These are phyloP conservation scores for Microsporum audouinii DNA, from an alignment of 2,329 filamentous ascomycete genomes.

Conservation along the genomic window DNA sequence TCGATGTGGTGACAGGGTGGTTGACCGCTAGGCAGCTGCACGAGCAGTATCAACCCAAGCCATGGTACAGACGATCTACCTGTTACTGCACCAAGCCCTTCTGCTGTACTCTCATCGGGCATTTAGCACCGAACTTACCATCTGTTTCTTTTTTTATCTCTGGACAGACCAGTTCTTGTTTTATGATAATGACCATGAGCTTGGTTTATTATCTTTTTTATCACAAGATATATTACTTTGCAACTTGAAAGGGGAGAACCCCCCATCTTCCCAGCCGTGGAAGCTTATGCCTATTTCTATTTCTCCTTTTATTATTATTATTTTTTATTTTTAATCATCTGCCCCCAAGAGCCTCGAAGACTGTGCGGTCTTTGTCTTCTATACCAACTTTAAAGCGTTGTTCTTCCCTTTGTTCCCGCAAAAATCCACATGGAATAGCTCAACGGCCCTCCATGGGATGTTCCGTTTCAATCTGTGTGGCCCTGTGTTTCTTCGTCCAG, in stretches of 20 bases:
- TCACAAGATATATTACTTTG: neutral
- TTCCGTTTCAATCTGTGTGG: neutral
- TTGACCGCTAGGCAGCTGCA: neutral
- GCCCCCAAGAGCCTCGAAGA: neutral
- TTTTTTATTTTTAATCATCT: neutral
- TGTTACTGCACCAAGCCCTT: neutral
- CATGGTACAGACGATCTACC: neutral
- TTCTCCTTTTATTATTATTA: neutral
- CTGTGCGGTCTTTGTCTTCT: constrained; percentile 4
- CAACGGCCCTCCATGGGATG: neutral
- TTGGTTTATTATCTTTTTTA: neutral
- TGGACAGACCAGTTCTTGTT: neutral
- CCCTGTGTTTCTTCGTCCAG: neutral
- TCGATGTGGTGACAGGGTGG: neutral
- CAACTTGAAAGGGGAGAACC: neutral
- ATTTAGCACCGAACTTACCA: neutral
- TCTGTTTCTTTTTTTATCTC: constrained; percentile 3
- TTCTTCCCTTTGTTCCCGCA: constrained; percentile 4
- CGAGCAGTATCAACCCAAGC: neutral
- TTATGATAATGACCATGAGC: neutral
- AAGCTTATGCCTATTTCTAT: neutral
- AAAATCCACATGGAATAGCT: constrained; percentile 2
- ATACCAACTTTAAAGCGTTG: constrained; percentile 3
- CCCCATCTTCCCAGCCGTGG: neutral
- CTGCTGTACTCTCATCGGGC: neutral